Percentiles rank a stretch among this genome's conserved stretches.
phyloP scores from a whole-genome alignment of 2,329 filamentous ascomycete genomes.

The Dactylellina parvicollis region DNA sequence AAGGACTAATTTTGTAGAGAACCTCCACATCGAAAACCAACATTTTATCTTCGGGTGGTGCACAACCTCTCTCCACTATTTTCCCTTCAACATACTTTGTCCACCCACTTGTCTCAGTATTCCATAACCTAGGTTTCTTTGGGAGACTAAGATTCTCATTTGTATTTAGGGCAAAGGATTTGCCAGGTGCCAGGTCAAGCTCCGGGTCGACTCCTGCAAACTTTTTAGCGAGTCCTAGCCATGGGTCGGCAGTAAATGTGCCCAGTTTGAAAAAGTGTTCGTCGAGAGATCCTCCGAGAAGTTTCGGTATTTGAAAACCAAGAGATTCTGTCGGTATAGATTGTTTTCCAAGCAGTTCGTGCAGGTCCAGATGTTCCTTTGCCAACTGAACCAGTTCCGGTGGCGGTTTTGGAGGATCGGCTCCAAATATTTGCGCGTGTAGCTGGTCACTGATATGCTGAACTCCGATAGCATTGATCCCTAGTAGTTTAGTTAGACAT shows the following conservation, averaged over 20 bases:
- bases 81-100: slow-evolving; percentile 75
- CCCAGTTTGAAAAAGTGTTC: slow-evolving; percentile 94
- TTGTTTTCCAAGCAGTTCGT: slow-evolving; percentile 90
- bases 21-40: slow-evolving; percentile 97
- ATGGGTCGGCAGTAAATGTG: slow-evolving; percentile 85
- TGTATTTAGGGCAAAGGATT: slow-evolving; percentile 43
- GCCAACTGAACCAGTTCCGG: slow-evolving; percentile 80
- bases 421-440: slow-evolving; percentile 82
- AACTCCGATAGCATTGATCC: slow-evolving; percentile 92
- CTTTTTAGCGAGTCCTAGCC: slow-evolving; percentile 76
- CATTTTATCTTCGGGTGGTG: slow-evolving; percentile 76
- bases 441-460: slow-evolving; percentile 90
- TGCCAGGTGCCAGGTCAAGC: slow-evolving; percentile 70
- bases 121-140: slow-evolving; percentile 73
- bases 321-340: slow-evolving; percentile 79
- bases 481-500: slow-evolving; percentile 64
- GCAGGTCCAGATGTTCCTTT: slow-evolving; percentile 80
- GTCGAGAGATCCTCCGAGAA: slow-evolving; percentile 80
- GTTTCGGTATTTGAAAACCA: slow-evolving; percentile 81
- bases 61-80: slow-evolving; percentile 63
- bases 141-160: slow-evolving; percentile 60
- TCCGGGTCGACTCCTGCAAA: slow-evolving; percentile 69
- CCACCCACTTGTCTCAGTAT: slow-evolving; percentile 79
- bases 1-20: slow-evolving; percentile 91
- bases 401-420: slow-evolving; percentile 65